Conservation (phyloP, 768 basidiomycete species). For the Gymnopilus dilepis region DNA sequence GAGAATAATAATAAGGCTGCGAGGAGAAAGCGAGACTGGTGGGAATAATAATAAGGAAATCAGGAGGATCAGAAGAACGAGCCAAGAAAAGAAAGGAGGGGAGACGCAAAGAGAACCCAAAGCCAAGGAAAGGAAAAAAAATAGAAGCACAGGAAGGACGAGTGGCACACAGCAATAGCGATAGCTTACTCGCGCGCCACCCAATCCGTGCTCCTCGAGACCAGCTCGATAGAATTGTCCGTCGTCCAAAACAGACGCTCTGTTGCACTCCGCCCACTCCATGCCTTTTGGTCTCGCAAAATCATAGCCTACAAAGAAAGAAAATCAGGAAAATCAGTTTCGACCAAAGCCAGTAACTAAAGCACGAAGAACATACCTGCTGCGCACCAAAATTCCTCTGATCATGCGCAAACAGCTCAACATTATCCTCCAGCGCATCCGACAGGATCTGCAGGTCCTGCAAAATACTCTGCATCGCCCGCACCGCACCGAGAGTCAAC, state of each 20-base stretch:
- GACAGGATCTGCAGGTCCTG: constrained; percentile 86
- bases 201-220: constrained; percentile 86
- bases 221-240: constrained; percentile 89
- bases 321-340: constrained; percentile 6
- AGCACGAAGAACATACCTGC: constrained; percentile 61
- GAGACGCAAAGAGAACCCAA: constrained; percentile 10
- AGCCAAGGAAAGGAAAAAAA: constrained; percentile 3
- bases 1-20: constrained; percentile 1
- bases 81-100: neutral
- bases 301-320: constrained; percentile 80
- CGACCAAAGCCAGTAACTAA: neutral
- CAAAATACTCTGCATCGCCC: constrained; percentile 83
- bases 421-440: constrained; percentile 90
- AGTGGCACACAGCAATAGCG: too few species aligned
- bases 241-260: constrained; percentile 93
- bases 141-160: neutral
- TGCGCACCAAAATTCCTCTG: constrained; percentile 97
- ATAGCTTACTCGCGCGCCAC: constrained; percentile 75
- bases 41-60: constrained; percentile 6
- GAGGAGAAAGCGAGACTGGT: neutral
- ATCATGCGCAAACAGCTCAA: constrained; percentile 91
- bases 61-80: too few species aligned
- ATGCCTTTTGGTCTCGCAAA: constrained; percentile 92
- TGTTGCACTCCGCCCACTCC: constrained; percentile 90
- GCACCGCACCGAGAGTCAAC: constrained; percentile 70